Conservation (phyloP, 2,329 filamentous ascomycete species). For the Exophiala bonariae region DNA sequence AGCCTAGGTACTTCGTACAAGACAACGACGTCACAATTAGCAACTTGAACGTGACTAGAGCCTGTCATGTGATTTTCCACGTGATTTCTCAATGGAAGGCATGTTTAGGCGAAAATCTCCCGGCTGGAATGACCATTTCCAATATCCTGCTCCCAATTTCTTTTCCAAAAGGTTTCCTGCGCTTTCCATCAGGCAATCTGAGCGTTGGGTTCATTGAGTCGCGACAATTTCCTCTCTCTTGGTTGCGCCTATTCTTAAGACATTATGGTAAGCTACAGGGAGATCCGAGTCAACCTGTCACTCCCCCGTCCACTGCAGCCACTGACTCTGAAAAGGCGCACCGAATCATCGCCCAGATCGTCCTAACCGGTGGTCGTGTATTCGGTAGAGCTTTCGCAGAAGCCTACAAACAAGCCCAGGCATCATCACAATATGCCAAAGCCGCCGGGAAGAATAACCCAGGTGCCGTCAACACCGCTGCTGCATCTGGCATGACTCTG, state of each 20-base stretch:
- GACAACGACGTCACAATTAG: too few relatives aligned
- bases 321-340: slow-evolving; percentile 68
- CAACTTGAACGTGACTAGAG: too few relatives aligned
- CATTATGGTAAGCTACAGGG: slow-evolving; percentile 2
- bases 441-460: slow-evolving; percentile 62
- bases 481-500: slow-evolving; percentile 76
- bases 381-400: slow-evolving; percentile 90
- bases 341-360: slow-evolving; percentile 89
- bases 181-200: slow-evolving; percentile 5
- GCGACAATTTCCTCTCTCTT: too few relatives aligned
- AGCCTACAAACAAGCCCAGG: slow-evolving; percentile 92
- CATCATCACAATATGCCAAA: slow-evolving; percentile 77
- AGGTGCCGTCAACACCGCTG: slow-evolving; percentile 52
- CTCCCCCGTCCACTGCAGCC: not conserved
- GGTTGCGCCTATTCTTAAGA: slow-evolving; percentile 1
- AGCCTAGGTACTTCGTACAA: too few relatives aligned
- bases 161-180: slow-evolving; percentile 16
- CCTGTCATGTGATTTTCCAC: too few relatives aligned
- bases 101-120: slow-evolving; percentile 9
- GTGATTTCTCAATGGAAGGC: too few relatives aligned
- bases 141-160: too few relatives aligned
- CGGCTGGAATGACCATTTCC: not conserved
- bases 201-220: too few relatives aligned
- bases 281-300: too few relatives aligned
- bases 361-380: slow-evolving; percentile 86